Conservation (phyloP, 352 stramenopile genomes). For the Phytophthora agathidicida region DNA sequence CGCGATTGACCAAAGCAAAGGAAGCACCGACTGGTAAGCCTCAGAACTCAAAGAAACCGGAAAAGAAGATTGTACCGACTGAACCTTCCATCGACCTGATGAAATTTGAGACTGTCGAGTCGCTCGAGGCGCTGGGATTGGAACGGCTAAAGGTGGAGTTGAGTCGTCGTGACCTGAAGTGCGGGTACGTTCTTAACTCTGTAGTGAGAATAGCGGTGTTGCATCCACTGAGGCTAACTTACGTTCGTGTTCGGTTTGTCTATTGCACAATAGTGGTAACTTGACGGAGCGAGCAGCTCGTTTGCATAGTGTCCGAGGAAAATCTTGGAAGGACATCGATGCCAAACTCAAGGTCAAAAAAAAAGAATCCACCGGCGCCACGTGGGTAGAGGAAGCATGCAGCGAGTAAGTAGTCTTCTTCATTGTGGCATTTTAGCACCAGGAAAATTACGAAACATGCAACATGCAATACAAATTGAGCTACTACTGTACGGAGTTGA, state of each 20-base stretch:
- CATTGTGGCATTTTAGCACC: slow-evolving; percentile 26
- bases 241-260: slow-evolving; percentile 4
- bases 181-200: slow-evolving; percentile 72
- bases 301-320: slow-evolving; percentile 94
- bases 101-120: slow-evolving; percentile 56
- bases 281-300: slow-evolving; percentile 89
- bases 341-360: slow-evolving; percentile 75
- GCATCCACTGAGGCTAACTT: slow-evolving; percentile 1
- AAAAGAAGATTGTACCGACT: slow-evolving; percentile 15
- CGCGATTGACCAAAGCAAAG: slow-evolving; percentile 10
- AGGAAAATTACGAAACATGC: slow-evolving; percentile 28
- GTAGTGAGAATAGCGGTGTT: not conserved
- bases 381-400: slow-evolving; percentile 1
- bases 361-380: slow-evolving; percentile 15
- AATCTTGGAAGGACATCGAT: slow-evolving; percentile 91
- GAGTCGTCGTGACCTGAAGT: slow-evolving; percentile 94
- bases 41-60: slow-evolving; percentile 10
- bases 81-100: slow-evolving; percentile 52
- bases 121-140: slow-evolving; percentile 89
- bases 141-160: slow-evolving; percentile 94
- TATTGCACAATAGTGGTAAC: slow-evolving; percentile 72
- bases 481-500: slow-evolving; percentile 35
- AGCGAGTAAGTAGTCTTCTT: slow-evolving; percentile 28
- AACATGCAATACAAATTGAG: slow-evolving; percentile 30
- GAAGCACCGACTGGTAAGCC: slow-evolving; percentile 3